These are phyloP conservation scores for Ophiognomonia clavigignenti-juglandacearum DNA, from an alignment of 2,329 filamentous ascomycete genomes.

Conservation along the genomic window DNA sequence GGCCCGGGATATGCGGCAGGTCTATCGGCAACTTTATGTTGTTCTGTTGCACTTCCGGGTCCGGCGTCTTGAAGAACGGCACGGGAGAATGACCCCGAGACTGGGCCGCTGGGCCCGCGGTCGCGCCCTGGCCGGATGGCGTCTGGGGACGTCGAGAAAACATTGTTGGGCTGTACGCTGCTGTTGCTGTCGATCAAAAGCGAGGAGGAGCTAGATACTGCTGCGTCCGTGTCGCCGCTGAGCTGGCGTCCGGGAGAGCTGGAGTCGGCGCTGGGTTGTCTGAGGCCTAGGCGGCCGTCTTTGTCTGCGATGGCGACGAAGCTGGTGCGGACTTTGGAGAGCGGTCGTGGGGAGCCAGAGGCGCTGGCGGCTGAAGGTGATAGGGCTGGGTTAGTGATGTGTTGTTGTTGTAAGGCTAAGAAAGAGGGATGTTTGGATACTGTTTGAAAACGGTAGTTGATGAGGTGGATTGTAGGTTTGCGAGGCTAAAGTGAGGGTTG, in stretches of 20 bases:
- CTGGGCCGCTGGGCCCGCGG: background rate
- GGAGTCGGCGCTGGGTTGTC: slow-evolving; percentile 39
- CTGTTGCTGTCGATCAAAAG: slow-evolving; percentile 10
- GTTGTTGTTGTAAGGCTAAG: background rate
- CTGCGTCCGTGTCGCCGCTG: slow-evolving; percentile 34
- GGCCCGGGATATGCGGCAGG: slow-evolving; percentile 16
- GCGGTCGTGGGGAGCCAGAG: slow-evolving; percentile 57
- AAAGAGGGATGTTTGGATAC: too few relatives aligned
- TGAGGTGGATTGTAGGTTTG: background rate
- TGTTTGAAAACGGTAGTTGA: background rate
- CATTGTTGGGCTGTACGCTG: slow-evolving; percentile 28
- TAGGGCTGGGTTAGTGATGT: slow-evolving; percentile 5
- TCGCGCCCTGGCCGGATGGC: slow-evolving; percentile 4
- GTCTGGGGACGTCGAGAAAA: slow-evolving; percentile 1
- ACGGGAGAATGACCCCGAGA: slow-evolving; percentile 7
- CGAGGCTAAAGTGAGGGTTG: background rate
- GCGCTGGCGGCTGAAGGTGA: slow-evolving; percentile 30
- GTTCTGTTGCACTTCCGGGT: slow-evolving; percentile 22
- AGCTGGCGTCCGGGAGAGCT: slow-evolving; percentile 30
- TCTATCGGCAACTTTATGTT: too few relatives aligned
- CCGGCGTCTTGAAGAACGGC: slow-evolving; percentile 28
- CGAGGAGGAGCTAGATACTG: slow-evolving; percentile 33
- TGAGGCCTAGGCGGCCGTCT: slow-evolving; percentile 51
- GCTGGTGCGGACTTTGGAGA: slow-evolving; percentile 70
- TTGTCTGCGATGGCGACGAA: slow-evolving; percentile 67